Evolutionary conservation across 495 filamentous ascomycete species (phyloP).

Genomic region (Tuber umbilicatum): DNA sequence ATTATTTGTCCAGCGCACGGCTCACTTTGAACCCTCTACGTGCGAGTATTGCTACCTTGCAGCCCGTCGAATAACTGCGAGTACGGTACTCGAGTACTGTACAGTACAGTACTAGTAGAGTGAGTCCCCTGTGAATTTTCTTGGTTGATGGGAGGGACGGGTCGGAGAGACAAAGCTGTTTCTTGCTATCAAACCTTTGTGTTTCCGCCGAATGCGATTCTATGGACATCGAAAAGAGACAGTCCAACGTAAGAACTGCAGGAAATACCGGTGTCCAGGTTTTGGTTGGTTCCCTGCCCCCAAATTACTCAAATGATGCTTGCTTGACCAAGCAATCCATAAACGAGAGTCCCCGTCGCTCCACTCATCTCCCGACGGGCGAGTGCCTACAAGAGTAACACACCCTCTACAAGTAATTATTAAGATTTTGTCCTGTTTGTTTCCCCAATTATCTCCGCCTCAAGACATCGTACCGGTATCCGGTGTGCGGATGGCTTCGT

Average conservation of each 20-base stretch:
- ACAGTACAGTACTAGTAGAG: too few relatives aligned
- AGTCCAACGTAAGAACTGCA: background rate
- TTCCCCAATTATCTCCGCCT: background rate
- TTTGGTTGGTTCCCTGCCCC: background rate
- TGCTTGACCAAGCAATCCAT: background rate
- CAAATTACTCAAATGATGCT: background rate
- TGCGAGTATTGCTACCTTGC: slow-evolving; percentile 12
- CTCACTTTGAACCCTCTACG: slow-evolving; percentile 6
- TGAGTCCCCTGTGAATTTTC: background rate
- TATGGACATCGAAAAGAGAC: background rate
- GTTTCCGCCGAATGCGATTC: background rate
- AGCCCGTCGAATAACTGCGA: slow-evolving; percentile 9
- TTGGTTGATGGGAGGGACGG: slow-evolving; percentile 12
- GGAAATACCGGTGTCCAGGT: background rate
- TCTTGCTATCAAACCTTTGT: background rate
- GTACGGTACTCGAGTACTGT: slow-evolving; percentile 1
- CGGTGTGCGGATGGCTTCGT: background rate
- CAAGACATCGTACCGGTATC: background rate
- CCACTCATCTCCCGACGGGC: background rate
- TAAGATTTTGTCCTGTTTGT: background rate
- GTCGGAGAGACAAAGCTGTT: slow-evolving; percentile 32
- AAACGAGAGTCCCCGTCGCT: background rate
- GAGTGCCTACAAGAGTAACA: background rate
- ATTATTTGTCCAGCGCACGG: slow-evolving; percentile 34
- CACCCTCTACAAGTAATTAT: too few relatives aligned